These are phyloP conservation scores for Massarina eburnea DNA, from an alignment of 2,329 filamentous ascomycete species.

Conservation along the genomic window DNA sequence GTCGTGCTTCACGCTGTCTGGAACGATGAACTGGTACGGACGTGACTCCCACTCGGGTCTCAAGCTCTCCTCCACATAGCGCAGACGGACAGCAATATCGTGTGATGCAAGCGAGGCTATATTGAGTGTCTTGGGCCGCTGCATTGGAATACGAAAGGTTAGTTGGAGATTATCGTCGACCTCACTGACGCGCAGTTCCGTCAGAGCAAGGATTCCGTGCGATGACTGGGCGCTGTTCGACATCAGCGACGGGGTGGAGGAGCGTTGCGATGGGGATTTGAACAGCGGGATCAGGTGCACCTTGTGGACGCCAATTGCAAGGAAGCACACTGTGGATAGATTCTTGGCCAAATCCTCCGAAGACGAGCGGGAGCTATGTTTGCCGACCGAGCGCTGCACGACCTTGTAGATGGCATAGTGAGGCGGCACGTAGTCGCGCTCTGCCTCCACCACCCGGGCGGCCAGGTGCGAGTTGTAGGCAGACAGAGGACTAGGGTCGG, in stretches of 20 bases:
- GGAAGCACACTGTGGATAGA: conserved; percentile 65
- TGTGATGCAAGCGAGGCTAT: conserved; percentile 65
- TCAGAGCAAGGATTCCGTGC: conserved; percentile 65
- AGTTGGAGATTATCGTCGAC: conserved; percentile 68
- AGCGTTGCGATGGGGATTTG: conserved; percentile 56
- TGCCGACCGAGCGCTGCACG: conserved; percentile 62
- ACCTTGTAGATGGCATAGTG: conserved; percentile 71
- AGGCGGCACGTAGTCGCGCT: conserved; percentile 68
- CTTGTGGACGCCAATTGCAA: conserved; percentile 70
- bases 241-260: conserved; percentile 56
- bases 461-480: conserved; percentile 63
- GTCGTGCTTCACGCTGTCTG: conserved; percentile 47
- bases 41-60: conserved; percentile 67
- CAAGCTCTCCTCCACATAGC: conserved; percentile 63
- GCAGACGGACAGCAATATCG: conserved; percentile 65
- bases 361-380: conserved; percentile 59
- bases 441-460: conserved; percentile 63
- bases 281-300: conserved; percentile 68
- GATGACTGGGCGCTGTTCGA: conserved; percentile 56
- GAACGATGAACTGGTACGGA: conserved; percentile 64
- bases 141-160: conserved; percentile 62
- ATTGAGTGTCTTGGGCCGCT: conserved; percentile 57
- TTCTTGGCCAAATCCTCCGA: conserved; percentile 68
- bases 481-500: conserved; percentile 57
- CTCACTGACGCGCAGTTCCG: conserved; percentile 60